A percentile compares a stretch with the other conserved stretches of the same genome.
Evolutionary conservation across 2,329 filamentous ascomycete species (phyloP).

Genomic region (Diaporthe vexans): DNA sequence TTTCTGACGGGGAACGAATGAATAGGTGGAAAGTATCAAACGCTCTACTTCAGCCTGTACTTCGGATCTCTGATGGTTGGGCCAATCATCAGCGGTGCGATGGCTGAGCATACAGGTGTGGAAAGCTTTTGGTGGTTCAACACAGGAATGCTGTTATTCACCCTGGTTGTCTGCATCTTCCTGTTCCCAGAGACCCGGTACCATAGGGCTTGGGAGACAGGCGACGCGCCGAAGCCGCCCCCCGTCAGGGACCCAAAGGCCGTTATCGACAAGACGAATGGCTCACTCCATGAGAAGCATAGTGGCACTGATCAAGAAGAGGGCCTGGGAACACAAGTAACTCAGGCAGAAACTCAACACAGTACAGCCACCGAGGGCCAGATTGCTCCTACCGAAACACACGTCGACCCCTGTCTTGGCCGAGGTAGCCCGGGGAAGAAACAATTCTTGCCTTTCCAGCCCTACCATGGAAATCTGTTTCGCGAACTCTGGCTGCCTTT

Average conservation of each 20-base stretch:
- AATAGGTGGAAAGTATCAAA: conserved; percentile 62
- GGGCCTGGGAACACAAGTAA: background rate
- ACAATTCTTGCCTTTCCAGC: conserved; percentile 69
- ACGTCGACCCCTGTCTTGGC: conserved; percentile 68
- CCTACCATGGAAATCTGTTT: conserved; percentile 61
- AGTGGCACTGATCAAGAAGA: conserved; percentile 15
- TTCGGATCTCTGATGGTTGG: conserved; percentile 72
- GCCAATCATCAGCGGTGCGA: conserved; percentile 62
- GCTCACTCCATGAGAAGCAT: conserved; percentile 37
- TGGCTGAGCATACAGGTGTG: conserved; percentile 72
- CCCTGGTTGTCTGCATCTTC: conserved; percentile 66
- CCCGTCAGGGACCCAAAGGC: conserved; percentile 40
- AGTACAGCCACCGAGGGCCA: background rate
- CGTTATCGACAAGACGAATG: conserved; percentile 34
- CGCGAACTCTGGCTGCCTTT: conserved; percentile 72
- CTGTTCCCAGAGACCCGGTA: conserved; percentile 76
- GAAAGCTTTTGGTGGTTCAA: conserved; percentile 78
- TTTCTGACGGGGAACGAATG: background rate
- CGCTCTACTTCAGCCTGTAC: conserved; percentile 71
- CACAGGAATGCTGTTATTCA: conserved; percentile 64
- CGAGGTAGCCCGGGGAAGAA: conserved; percentile 66
- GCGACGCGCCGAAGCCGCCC: conserved; percentile 40
- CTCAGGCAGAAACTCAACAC: conserved; percentile 9
- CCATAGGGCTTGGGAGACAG: conserved; percentile 58
- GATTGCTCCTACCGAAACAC: conserved; percentile 46